phyloP scores from a whole-genome alignment of 2,329 filamentous ascomycete genomes.

The Macrophomina tecta region DNA sequence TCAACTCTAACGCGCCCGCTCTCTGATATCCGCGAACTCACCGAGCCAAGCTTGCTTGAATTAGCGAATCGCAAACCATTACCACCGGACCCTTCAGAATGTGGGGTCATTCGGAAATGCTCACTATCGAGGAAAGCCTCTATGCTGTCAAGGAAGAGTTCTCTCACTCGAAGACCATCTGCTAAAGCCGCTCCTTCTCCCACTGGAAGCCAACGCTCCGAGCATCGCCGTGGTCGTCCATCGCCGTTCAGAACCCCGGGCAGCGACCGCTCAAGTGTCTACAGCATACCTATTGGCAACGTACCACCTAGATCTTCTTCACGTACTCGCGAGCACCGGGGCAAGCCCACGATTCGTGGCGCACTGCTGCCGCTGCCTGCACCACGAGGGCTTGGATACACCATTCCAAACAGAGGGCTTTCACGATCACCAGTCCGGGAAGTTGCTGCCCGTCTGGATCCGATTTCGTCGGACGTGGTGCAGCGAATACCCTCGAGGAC shows the following conservation, averaged over 20 bases:
- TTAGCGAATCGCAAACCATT: slow-evolving; percentile 39
- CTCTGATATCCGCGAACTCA: slow-evolving; percentile 58
- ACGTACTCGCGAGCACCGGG: slow-evolving; percentile 37
- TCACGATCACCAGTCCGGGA: slow-evolving; percentile 58
- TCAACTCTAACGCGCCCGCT: slow-evolving; percentile 49
- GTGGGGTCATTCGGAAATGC: slow-evolving; percentile 32
- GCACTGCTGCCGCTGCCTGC: slow-evolving; percentile 35
- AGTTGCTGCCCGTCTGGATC: slow-evolving; percentile 47
- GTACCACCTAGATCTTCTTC: slow-evolving; percentile 56
- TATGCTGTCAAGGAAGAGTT: slow-evolving; percentile 30
- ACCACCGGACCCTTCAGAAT: slow-evolving; percentile 30
- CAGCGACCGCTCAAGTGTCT: slow-evolving; percentile 51
- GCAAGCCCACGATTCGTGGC: slow-evolving; percentile 31
- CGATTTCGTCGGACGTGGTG: slow-evolving; percentile 50
- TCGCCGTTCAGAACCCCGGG: slow-evolving; percentile 36
- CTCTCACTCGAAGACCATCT: slow-evolving; percentile 32
- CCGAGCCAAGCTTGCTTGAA: slow-evolving; percentile 55
- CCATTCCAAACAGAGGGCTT: slow-evolving; percentile 53
- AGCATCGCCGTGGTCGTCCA: slow-evolving; percentile 14
- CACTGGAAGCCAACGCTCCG: slow-evolving; percentile 38
- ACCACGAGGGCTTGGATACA: slow-evolving; percentile 38
- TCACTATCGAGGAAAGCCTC: slow-evolving; percentile 44
- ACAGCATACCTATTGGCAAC: slow-evolving; percentile 52
- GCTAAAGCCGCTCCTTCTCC: slow-evolving; percentile 42
- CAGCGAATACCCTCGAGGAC: slow-evolving; percentile 55